Evolutionary conservation across 768 basidiomycete genomes (phyloP), one percentile per base, ranked within the genome.

Genomic region (Trametes sanguinea): DNA sequence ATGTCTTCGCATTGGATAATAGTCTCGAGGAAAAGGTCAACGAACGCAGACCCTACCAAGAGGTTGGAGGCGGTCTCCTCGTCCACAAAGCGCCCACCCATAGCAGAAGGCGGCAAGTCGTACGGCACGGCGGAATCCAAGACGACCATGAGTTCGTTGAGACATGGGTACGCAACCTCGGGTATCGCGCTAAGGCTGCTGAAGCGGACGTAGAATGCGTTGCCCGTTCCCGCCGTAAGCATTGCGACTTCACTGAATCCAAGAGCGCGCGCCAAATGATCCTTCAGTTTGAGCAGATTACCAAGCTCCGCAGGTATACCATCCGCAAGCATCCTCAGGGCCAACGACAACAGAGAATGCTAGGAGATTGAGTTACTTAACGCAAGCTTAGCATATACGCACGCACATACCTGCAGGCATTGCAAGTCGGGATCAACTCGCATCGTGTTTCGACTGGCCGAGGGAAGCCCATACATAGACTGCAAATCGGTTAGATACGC

Each of bases 311-410:
- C 78, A 14, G 73, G 54, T 47, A 88, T 77, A 6, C 88, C 88
- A 60, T 86, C 85, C 9, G 85, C 78, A 35, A 92, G 77, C 84
- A 90, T 86, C 54, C 84, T 81, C 51, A 92, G 73, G 61, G 83
- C 80, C 14, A 92, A 77, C 13, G 82, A 73, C 29, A 89, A 62
- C 22, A 87, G 68, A 1, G 85, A 83, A 51, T 79, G 77, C 88
- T 90, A 22, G 61, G 60, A 17, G 14, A n/a, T 35, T 10, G 22
- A 22, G 22, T 22, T 22, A 22, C 22, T 22, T 22, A 22, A 22
- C 22, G 22, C 22, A 22, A 22, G 22, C 22, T 22, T 22, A 22
- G 22, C 22, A 22, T 22, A 22, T 22, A 22, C 22, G 22, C 22
- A 22, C 22, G 22, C 22, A 66, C 68, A 45, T 60, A 86, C 85